Percentiles rank a stretch among this genome's conserved stretches.
phyloP scores from a whole-genome alignment of 352 stramenopile species.

The Globisporangium iwayamae region DNA sequence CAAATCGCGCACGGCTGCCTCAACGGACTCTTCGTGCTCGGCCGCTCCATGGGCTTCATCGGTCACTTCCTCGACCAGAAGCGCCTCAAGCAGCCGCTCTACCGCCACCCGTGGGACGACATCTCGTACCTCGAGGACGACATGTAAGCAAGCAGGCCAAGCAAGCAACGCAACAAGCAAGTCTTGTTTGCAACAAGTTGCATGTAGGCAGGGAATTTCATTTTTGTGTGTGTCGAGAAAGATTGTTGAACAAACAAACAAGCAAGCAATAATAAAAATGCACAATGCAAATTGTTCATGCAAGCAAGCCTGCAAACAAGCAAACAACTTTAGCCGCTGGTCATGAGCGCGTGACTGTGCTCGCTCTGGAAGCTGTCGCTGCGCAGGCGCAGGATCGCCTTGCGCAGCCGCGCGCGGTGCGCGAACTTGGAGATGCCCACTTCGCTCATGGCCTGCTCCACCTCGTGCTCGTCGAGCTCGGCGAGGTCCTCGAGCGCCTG shows the following conservation, averaged over 20 bases:
- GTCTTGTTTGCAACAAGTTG: not conserved
- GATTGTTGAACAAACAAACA: not conserved
- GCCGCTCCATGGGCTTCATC: conserved; percentile 89
- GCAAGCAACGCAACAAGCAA: not conserved
- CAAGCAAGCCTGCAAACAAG: not conserved
- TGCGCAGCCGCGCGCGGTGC: conserved; percentile 62
- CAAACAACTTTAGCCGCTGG: conserved; percentile 6
- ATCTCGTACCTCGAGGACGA: conserved; percentile 94
- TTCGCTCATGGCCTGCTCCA: conserved; percentile 75
- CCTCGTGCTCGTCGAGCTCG: conserved; percentile 59
- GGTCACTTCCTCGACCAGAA: conserved; percentile 98
- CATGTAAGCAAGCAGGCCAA: conserved; percentile 30
- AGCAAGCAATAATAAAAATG: not conserved
- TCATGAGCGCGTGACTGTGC: conserved; percentile 32
- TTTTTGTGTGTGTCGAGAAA: not conserved
- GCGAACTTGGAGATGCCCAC: conserved; percentile 75
- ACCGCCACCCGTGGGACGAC: conserved; percentile 96
- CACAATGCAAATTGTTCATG: not conserved
- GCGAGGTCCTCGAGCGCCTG: conserved; percentile 48
- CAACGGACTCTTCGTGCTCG: conserved; percentile 92
- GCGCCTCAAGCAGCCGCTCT: conserved; percentile 96
- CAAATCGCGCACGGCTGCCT: conserved; percentile 94
- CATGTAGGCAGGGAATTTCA: not conserved
- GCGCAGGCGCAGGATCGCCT: conserved; percentile 56
- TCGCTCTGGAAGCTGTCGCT: conserved; percentile 17